Conservation (phyloP, 495 filamentous ascomycete species). For the Hypoxylon crocopeplum region DNA sequence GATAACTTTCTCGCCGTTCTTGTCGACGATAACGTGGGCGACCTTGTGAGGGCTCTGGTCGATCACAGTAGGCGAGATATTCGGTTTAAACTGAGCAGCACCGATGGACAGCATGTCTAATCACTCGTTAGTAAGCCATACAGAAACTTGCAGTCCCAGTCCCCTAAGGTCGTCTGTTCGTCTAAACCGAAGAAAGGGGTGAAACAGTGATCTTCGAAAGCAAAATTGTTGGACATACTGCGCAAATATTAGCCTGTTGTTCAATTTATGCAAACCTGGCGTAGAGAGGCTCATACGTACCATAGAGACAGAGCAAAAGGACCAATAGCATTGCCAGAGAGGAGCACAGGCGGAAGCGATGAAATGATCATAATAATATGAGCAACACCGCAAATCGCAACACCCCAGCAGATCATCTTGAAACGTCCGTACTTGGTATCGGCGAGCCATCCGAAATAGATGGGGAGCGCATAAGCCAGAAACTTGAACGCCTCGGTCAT, state of each 20-base stretch:
- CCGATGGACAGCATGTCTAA: constrained; percentile 63
- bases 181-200: constrained; percentile 34
- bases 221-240: constrained; percentile 18
- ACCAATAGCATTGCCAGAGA: constrained; percentile 60
- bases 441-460: constrained; percentile 65
- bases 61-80: constrained; percentile 69
- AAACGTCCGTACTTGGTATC: constrained; percentile 65
- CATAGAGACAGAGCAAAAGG: constrained; percentile 62
- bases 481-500: constrained; percentile 64
- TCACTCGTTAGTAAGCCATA: constrained; percentile 41
- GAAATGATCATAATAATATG: constrained; percentile 69
- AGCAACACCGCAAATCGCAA: constrained; percentile 63
- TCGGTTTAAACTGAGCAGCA: constrained; percentile 69
- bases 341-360: constrained; percentile 62
- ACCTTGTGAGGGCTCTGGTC: constrained; percentile 69
- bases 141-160: constrained; percentile 19
- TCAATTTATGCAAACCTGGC: background rate
- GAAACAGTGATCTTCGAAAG: constrained; percentile 17
- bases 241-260: constrained; percentile 7
- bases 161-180: background rate
- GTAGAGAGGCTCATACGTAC: constrained; percentile 17
- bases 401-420: constrained; percentile 66
- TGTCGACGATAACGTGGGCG: constrained; percentile 65
- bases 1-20: constrained; percentile 75
- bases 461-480: constrained; percentile 62